Evolutionary conservation across 2,329 filamentous ascomycete species (phyloP), one percentile per base, ranked within the genome.

Genomic region (Botryotinia convoluta): DNA sequence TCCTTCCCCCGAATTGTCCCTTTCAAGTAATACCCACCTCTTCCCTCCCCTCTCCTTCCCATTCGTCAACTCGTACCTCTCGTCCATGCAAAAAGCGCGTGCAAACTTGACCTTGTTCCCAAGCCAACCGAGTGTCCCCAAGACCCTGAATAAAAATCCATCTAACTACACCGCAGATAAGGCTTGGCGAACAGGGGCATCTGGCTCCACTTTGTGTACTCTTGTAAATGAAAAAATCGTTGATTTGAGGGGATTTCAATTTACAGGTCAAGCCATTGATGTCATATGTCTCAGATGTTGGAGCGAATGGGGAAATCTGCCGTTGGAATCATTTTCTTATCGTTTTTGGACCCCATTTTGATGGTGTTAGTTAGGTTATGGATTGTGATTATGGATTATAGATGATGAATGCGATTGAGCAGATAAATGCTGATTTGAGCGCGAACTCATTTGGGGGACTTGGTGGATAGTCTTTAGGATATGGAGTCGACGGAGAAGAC

Each of bases 181-280:
- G 32, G 32, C 45, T 68, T 54, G 45, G 64, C 35, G 35, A n/a
- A 22, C 64, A 54, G n/a, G 45, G 45, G 29, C 4, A 3, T 14
- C 26, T 26, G 10, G 4, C 48, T 51, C 48, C 48, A 51, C 48
- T 45, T 0, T 14, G 48, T 26, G 48, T 26, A 5, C 48, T 51
- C 48, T 51, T 26, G 48, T 26, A 51, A 51, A 51, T 51, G 48
- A 51, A 51, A 51, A 51, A 51, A n/a, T 54, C 51, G 51, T 54
- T 54, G 51, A 54, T 26, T 39, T 39, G 44, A 37, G 63, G 63
- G 44, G 32, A 51, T 37, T 54, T 37, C 45, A 67, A 37, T 14
- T 51, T n/a, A 51, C 18, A n/a, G 10, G 48, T n/a, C 9, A 68
- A 68, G 64, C 64, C 64, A 68, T 48, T 22, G 51, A 68, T 68